These are phyloP conservation scores for Alternaria tenuissima DNA, from an alignment of 2,329 filamentous ascomycete species.

Conservation along the genomic window DNA sequence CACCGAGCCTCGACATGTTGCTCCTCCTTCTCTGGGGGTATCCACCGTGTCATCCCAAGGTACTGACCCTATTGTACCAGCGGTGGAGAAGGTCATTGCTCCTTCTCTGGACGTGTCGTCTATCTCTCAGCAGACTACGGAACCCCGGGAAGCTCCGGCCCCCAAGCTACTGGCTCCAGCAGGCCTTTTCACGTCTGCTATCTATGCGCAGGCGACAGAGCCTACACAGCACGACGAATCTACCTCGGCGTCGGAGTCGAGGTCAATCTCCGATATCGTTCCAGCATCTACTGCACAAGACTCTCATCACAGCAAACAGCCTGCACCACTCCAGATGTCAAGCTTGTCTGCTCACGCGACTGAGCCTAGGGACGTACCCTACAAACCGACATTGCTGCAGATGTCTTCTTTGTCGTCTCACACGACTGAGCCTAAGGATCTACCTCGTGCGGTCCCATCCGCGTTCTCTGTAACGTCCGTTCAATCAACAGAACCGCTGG, in stretches of 20 bases:
- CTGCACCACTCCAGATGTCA: constrained; percentile 14
- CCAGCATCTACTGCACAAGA: neutral
- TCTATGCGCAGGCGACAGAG: constrained; percentile 41
- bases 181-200: constrained; percentile 38
- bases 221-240: constrained; percentile 20
- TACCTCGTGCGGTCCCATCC: constrained; percentile 24
- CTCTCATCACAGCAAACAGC: neutral
- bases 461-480: constrained; percentile 34
- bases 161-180: constrained; percentile 26
- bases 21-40: constrained; percentile 26
- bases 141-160: constrained; percentile 31
- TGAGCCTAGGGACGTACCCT: constrained; percentile 23
- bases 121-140: constrained; percentile 40
- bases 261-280: neutral
- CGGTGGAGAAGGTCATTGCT: constrained; percentile 37
- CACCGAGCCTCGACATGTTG: constrained; percentile 33
- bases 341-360: constrained; percentile 24
- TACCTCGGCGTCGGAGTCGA: constrained; percentile 2
- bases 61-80: constrained; percentile 41
- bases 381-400: constrained; percentile 23
- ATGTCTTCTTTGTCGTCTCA: constrained; percentile 41
- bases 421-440: constrained; percentile 35
- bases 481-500: constrained; percentile 28
- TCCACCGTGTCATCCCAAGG: constrained; percentile 29
- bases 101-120: constrained; percentile 40